Conservation (phyloP, 2,329 filamentous ascomycete species). For the Trichophyton simii region DNA sequence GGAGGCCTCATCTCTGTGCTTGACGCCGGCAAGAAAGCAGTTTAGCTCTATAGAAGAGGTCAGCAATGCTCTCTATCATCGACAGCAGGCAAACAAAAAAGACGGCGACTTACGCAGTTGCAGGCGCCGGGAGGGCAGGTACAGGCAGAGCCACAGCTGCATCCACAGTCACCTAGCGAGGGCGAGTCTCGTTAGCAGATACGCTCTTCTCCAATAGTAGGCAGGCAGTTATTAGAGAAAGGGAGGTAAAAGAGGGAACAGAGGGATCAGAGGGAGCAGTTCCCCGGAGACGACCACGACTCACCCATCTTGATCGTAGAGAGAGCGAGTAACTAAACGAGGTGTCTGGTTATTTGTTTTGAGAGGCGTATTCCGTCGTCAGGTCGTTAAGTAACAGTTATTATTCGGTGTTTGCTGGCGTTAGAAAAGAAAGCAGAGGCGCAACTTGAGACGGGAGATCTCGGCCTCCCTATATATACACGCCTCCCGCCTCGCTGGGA, state of each 20-base stretch:
- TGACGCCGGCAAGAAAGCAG: too few species aligned
- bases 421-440: not conserved
- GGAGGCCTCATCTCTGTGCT: too few species aligned
- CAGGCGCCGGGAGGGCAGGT: conserved; percentile 30
- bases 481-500: too few species aligned
- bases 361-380: not conserved
- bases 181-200: not conserved
- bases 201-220: not conserved
- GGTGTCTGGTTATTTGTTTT: not conserved
- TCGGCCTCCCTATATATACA: not conserved
- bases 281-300: not conserved
- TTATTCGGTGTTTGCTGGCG: not conserved
- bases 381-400: not conserved
- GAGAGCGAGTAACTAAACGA: not conserved
- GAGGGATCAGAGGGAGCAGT: too few species aligned
- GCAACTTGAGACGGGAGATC: not conserved
- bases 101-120: conserved; percentile 26
- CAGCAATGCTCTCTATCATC: not conserved
- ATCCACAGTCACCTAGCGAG: conserved; percentile 23
- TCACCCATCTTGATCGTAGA: not conserved
- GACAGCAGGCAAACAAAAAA: not conserved
- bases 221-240: too few species aligned
- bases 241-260: too few species aligned
- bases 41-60: not conserved
- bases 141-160: conserved; percentile 32